A percentile compares a stretch with the other conserved stretches of the same genome.
These are phyloP conservation scores for Candida dubliniensis DNA, from an alignment of 1,139 yeast species.

Conservation along the genomic window DNA sequence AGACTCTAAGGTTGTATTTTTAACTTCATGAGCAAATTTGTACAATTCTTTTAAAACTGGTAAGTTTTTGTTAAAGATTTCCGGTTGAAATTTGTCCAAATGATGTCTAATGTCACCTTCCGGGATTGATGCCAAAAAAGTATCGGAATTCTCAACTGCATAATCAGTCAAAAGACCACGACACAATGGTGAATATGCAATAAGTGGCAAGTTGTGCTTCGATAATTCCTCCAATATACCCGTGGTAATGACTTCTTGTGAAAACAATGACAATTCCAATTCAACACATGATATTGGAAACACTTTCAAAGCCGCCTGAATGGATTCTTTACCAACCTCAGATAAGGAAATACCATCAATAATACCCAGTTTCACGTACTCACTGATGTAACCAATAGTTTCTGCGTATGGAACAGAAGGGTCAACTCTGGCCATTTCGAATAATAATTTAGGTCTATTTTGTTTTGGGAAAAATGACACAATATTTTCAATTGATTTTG, in stretches of 20 bases:
- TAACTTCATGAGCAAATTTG: slow-evolving; percentile 48
- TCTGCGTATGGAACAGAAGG: slow-evolving; percentile 46
- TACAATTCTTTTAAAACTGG: slow-evolving; percentile 40
- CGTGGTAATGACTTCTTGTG: slow-evolving; percentile 57
- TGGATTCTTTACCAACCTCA: slow-evolving; percentile 64
- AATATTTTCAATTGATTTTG: slow-evolving; percentile 51
- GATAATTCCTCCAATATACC: slow-evolving; percentile 61
- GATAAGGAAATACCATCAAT: slow-evolving; percentile 70
- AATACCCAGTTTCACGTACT: slow-evolving; percentile 53
- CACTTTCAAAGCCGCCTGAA: slow-evolving; percentile 50
- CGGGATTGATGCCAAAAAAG: slow-evolving; percentile 39
- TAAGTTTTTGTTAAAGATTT: slow-evolving; percentile 54
- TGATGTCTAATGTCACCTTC: slow-evolving; percentile 55
- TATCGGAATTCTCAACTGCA: slow-evolving; percentile 38
- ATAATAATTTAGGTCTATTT: slow-evolving; percentile 49
- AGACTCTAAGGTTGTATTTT: slow-evolving; percentile 57
- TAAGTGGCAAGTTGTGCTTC: slow-evolving; percentile 53
- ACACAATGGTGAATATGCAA: slow-evolving; percentile 84
- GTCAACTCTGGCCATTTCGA: slow-evolving; percentile 71
- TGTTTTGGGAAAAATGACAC: slow-evolving; percentile 47
- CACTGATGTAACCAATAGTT: slow-evolving; percentile 50
- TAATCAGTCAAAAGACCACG: slow-evolving; percentile 73
- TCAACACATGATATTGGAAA: slow-evolving; percentile 67
- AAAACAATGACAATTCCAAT: slow-evolving; percentile 68
- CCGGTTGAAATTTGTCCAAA: slow-evolving; percentile 61